A percentile compares a stretch with the other conserved stretches of the same genome.
Evolutionary conservation across 1,284 basidiomycete genomes (phyloP).

Genomic region (Apiotrichum veenhuisii): DNA sequence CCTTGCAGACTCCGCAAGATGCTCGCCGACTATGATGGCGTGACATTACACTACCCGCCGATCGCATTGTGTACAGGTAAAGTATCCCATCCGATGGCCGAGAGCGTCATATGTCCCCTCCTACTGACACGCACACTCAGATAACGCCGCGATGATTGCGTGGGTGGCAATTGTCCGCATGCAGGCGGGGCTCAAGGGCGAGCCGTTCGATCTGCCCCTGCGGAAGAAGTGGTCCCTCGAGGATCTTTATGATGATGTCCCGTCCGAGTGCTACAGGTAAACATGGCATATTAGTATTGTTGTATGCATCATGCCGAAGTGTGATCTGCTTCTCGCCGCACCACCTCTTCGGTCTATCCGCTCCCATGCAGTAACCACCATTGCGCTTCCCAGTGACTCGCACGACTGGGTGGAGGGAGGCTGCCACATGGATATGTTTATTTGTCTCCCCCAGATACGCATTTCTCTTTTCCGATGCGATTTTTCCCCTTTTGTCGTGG

Average conservation of each 20-base stretch:
- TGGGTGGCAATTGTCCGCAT: constrained; percentile 83
- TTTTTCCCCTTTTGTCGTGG: too few species aligned
- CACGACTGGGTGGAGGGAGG: too few species aligned
- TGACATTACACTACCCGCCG: constrained; percentile 60
- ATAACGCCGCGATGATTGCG: constrained; percentile 93
- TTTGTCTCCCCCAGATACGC: too few species aligned
- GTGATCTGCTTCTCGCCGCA: too few species aligned
- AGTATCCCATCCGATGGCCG: too few species aligned
- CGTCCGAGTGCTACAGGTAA: constrained; percentile 3
- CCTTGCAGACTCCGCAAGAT: constrained; percentile 23
- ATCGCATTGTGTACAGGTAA: constrained; percentile 73
- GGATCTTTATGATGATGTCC: constrained; percentile 56
- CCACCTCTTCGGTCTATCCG: too few species aligned
- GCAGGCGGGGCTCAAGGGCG: constrained; percentile 56
- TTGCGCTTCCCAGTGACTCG: too few species aligned
- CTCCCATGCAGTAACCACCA: too few species aligned
- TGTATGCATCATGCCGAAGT: too few species aligned
- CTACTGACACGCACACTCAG: constrained; percentile 48
- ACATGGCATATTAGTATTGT: too few species aligned
- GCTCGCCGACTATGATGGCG: constrained; percentile 12
- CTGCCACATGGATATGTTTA: too few species aligned
- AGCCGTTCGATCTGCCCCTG: constrained; percentile 51
- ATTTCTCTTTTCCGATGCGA: too few species aligned
- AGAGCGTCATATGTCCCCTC: background rate
- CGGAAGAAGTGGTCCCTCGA: constrained; percentile 48